A percentile compares a stretch with the other conserved stretches of the same genome.
Conservation (phyloP, 2,329 filamentous ascomycete species). For the Teratosphaeria gauchensis region DNA sequence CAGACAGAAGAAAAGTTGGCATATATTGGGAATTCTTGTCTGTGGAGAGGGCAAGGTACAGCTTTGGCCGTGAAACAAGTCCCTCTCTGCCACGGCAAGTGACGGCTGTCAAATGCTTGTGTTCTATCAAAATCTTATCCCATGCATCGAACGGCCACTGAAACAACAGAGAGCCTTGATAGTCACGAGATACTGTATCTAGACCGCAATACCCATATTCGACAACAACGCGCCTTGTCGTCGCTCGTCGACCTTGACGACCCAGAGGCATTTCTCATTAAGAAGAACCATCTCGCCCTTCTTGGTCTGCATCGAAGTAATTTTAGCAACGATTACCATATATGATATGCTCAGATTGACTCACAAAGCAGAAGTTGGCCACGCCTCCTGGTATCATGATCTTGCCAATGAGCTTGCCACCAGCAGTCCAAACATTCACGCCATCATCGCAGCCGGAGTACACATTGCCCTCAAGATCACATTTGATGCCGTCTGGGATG, state of each 20-base stretch:
- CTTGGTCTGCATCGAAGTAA: background rate
- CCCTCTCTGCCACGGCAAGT: background rate
- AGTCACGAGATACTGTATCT: background rate
- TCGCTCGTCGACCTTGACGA: constrained; percentile 10
- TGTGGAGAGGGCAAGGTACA: background rate
- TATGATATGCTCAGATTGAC: background rate
- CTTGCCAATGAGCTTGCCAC: constrained; percentile 46
- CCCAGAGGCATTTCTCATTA: constrained; percentile 19
- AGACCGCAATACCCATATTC: constrained; percentile 18
- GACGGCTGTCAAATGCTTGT: background rate
- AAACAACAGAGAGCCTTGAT: background rate
- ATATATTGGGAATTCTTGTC: background rate
- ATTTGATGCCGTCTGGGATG: constrained; percentile 51
- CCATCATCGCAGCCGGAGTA: constrained; percentile 48
- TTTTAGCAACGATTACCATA: background rate
- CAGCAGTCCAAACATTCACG: constrained; percentile 44
- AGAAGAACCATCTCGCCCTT: constrained; percentile 18
- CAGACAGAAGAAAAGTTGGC: no score
- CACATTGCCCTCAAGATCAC: constrained; percentile 45
- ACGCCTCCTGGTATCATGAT: constrained; percentile 40
- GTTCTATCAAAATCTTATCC: background rate
- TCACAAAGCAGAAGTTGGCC: constrained; percentile 25
- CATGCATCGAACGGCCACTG: background rate
- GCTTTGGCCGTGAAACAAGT: background rate
- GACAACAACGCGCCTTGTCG: constrained; percentile 18